Conservation (phyloP, 1,139 yeast genomes). For the Hansenula sp. region DNA sequence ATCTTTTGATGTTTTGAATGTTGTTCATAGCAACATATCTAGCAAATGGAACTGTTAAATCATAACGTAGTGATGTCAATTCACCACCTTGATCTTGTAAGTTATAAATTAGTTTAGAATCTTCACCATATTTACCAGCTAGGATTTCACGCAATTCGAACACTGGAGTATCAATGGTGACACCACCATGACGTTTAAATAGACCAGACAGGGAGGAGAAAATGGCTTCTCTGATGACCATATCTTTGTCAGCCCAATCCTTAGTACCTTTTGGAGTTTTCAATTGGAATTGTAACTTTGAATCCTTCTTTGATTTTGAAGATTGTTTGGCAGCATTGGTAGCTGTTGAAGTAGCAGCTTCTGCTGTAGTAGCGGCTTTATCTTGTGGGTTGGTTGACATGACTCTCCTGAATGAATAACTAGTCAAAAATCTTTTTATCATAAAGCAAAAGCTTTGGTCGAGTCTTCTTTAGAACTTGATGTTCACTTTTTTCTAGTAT, state of each 20-base stretch:
- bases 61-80: slow-evolving; percentile 89
- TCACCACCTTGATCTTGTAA: slow-evolving; percentile 99
- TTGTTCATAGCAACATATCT: slow-evolving; percentile 95
- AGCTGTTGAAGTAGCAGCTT: slow-evolving; percentile 12
- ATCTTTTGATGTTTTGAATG: slow-evolving; percentile 83
- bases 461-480: slow-evolving; percentile 89
- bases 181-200: slow-evolving; percentile 96
- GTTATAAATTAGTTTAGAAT: slow-evolving; percentile 90
- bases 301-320: slow-evolving; percentile 22
- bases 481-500: not conserved
- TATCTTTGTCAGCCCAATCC: slow-evolving; percentile 98
- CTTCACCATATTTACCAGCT: slow-evolving; percentile 97
- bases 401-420: not conserved
- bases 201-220: slow-evolving; percentile 66
- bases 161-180: slow-evolving; percentile 96
- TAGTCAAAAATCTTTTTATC: slow-evolving; percentile 87
- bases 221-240: slow-evolving; percentile 88
- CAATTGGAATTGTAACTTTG: slow-evolving; percentile 56
- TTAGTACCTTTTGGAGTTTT: slow-evolving; percentile 97
- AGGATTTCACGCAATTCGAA: slow-evolving; percentile 92
- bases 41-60: slow-evolving; percentile 96
- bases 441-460: slow-evolving; percentile 30
- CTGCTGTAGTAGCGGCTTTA: not conserved
- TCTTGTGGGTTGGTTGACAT: slow-evolving; percentile 1
- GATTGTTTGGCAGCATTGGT: slow-evolving; percentile 8